Conservation (phyloP, 169 alveolate genomes). For the Cystoisospora suis region DNA sequence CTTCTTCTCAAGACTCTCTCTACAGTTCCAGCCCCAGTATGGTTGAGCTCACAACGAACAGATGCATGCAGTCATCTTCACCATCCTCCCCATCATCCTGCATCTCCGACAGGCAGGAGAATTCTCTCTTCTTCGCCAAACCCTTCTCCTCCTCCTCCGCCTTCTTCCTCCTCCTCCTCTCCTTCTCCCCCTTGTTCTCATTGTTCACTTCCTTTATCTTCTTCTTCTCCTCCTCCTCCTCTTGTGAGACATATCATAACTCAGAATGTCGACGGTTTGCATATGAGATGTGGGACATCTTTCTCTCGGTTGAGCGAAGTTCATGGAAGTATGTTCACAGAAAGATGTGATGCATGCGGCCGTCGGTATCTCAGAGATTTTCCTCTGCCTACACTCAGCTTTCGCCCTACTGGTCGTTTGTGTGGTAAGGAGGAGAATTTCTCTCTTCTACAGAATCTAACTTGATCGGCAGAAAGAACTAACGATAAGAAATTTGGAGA, state of each 20-base stretch:
- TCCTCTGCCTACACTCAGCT: slow-evolving; percentile 82
- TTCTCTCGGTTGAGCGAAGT: slow-evolving; percentile 79
- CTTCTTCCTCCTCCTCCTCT: not conserved
- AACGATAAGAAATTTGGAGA: no score
- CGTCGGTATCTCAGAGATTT: slow-evolving; percentile 79
- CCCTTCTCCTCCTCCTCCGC: not conserved
- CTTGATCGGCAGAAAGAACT: no score
- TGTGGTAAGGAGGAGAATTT: slow-evolving; percentile 77
- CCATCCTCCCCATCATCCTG: no score
- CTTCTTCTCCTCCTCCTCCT: not conserved
- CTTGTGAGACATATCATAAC: slow-evolving; percentile 75
- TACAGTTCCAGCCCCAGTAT: not conserved
- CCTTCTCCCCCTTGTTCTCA: not conserved
- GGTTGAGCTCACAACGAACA: not conserved
- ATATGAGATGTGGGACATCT: slow-evolving; percentile 79
- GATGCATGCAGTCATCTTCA: not conserved
- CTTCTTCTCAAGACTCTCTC: slow-evolving; percentile 68
- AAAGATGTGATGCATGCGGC: slow-evolving; percentile 82
- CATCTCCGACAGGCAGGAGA: no score
- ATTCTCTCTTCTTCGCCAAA: not conserved
- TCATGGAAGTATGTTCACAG: slow-evolving; percentile 84
- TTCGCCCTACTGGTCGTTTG: slow-evolving; percentile 82
- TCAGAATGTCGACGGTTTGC: slow-evolving; percentile 84
- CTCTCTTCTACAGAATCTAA: no score
- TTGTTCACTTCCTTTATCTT: not conserved